These are phyloP conservation scores for Solanum sparsipilum DNA, from an alignment of 257 asterid genomes.

Conservation along the genomic window DNA sequence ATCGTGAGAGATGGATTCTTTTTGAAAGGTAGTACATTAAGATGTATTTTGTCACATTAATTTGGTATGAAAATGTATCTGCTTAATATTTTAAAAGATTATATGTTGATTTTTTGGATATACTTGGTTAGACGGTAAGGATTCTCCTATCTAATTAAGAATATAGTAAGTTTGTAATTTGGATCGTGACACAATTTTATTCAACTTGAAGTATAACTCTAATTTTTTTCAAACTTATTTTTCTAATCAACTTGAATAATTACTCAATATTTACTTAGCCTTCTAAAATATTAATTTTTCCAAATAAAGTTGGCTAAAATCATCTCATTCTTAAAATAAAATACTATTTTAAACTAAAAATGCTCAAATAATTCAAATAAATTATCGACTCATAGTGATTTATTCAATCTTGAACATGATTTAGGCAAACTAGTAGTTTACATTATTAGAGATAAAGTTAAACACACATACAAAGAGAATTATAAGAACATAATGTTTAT, in stretches of 20 bases:
- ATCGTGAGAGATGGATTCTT: not conserved
- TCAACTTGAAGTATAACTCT: not conserved
- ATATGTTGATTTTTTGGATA: too few species aligned
- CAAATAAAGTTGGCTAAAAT: not conserved
- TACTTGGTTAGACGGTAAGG: not conserved
- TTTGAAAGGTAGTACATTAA: not conserved
- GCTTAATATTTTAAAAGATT: not conserved
- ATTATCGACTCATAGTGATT: not conserved
- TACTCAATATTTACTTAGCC: too few species aligned
- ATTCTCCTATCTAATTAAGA: not conserved
- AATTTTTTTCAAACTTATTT: not conserved
- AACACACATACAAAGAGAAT: not conserved
- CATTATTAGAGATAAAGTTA: not conserved
- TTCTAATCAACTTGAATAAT: not conserved
- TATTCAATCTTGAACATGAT: not conserved
- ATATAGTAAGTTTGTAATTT: not conserved
- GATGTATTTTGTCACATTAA: not conserved
- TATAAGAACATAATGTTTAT: not conserved
- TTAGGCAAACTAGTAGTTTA: not conserved
- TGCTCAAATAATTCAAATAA: not conserved
- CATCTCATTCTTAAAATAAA: not conserved
- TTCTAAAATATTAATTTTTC: not conserved
- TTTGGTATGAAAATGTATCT: not conserved
- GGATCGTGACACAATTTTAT: not conserved
- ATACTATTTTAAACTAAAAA: not conserved